A percentile compares a stretch with the other conserved stretches of the same genome.
Evolutionary conservation across 306 rosid species (phyloP).

Genomic region (Cicer judaicum): DNA sequence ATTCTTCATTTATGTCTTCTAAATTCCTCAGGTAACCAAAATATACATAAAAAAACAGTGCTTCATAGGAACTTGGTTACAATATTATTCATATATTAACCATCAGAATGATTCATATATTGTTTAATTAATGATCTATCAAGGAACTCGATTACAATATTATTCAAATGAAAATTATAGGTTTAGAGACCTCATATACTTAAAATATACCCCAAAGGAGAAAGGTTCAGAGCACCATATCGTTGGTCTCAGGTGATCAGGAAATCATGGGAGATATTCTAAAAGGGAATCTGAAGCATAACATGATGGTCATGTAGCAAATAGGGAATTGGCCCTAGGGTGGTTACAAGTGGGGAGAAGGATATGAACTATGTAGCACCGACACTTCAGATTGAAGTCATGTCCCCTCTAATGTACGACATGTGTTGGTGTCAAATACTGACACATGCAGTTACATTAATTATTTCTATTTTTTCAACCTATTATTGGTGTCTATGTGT

Average conservation of each 20-base stretch:
- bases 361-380: background rate
- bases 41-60: too few relatives aligned
- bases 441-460: too few relatives aligned
- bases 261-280: conserved; percentile 10
- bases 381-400: too few relatives aligned
- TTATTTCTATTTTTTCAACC: too few relatives aligned
- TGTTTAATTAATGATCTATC: background rate
- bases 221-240: background rate
- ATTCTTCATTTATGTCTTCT: conserved; percentile 24
- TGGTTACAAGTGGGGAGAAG: background rate
- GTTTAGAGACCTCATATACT: conserved; percentile 5
- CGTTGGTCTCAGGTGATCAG: background rate
- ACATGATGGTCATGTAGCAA: background rate
- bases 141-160: background rate
- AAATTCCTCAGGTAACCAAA: background rate
- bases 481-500: too few relatives aligned
- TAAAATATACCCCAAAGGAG: conserved; percentile 1
- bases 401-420: too few relatives aligned
- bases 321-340: background rate
- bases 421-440: too few relatives aligned
- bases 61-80: too few relatives aligned
- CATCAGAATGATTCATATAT: too few relatives aligned
- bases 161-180: background rate
- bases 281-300: background rate
- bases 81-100: too few relatives aligned